Percentiles rank a stretch among this genome's conserved stretches.
Evolutionary conservation across 2,329 filamentous ascomycete species (phyloP).

Genomic region (Claviceps monticola): DNA sequence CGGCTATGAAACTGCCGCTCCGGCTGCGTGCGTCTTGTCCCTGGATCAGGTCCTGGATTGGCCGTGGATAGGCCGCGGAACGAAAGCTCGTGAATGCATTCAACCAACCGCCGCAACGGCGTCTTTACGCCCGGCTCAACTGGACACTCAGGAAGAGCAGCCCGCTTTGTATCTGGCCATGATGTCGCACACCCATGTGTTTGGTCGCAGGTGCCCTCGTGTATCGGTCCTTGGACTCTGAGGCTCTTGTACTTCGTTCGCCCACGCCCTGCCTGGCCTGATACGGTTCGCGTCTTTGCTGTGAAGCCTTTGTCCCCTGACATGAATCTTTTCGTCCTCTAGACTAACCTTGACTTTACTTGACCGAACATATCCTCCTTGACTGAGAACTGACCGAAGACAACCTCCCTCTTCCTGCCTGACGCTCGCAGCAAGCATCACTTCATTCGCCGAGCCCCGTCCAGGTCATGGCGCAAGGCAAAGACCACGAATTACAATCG

Average conservation of each 20-base stretch:
- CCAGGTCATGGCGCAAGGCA: neutral
- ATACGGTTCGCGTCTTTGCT: neutral
- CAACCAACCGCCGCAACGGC: neutral
- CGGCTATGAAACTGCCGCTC: slow-evolving; percentile 1
- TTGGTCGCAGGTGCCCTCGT: neutral
- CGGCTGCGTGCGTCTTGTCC: slow-evolving; percentile 3
- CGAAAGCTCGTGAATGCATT: neutral
- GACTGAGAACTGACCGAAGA: too few relatives aligned
- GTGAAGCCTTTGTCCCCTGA: too few relatives aligned
- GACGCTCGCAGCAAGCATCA: neutral
- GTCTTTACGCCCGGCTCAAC: neutral
- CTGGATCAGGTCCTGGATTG: neutral
- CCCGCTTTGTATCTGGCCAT: neutral
- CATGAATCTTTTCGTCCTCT: too few relatives aligned
- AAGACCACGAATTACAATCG: neutral
- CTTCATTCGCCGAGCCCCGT: neutral
- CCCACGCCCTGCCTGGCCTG: neutral
- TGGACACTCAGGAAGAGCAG: neutral
- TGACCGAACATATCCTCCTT: too few relatives aligned
- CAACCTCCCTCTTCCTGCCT: neutral
- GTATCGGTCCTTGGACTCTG: neutral
- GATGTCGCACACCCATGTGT: neutral
- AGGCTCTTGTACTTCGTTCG: neutral
- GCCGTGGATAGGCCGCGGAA: neutral
- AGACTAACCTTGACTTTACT: too few relatives aligned